Percentiles rank a stretch among this genome's conserved stretches.
These are phyloP conservation scores for Mycena kentingensis DNA, from an alignment of 768 basidiomycete genomes.

Conservation along the genomic window DNA sequence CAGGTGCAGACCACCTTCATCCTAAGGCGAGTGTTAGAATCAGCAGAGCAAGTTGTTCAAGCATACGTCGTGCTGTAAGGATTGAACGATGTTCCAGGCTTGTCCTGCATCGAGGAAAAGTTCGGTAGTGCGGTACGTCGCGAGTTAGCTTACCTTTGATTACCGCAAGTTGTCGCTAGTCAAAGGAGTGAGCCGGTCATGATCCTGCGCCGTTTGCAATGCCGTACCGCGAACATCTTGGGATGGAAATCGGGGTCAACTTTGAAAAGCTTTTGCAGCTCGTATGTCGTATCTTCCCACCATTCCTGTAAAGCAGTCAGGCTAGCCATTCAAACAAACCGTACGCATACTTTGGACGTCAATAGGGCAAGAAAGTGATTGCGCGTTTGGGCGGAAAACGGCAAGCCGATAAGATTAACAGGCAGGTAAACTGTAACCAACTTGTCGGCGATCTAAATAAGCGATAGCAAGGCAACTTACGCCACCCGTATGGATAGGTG, in stretches of 20 bases:
- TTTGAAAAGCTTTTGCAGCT: conserved; percentile 74
- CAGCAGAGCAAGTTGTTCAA: not conserved
- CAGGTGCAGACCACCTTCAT: conserved; percentile 58
- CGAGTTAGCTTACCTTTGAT: conserved; percentile 61
- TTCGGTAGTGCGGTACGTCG: not conserved
- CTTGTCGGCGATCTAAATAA: not conserved
- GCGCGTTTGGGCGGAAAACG: conserved; percentile 82
- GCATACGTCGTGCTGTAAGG: conserved; percentile 73
- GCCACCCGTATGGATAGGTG: conserved; percentile 86
- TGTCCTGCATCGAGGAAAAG: conserved; percentile 68
- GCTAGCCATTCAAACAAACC: not conserved
- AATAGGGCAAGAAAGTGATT: conserved; percentile 80
- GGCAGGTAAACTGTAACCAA: conserved; percentile 62
- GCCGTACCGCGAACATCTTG: conserved; percentile 79
- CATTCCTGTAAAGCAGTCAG: conserved; percentile 40
- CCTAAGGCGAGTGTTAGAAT: conserved; percentile 43
- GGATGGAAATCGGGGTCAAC: conserved; percentile 87
- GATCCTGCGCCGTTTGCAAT: conserved; percentile 2
- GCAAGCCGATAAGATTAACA: conserved; percentile 80
- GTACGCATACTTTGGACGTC: conserved; percentile 55
- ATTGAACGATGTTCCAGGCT: conserved; percentile 88
- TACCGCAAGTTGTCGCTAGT: conserved; percentile 82
- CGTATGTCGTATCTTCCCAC: conserved; percentile 88
- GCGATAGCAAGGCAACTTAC: conserved; percentile 1
- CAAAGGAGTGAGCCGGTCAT: conserved; percentile 10